Evolutionary conservation across 805 yeast species (phyloP), one percentile per base, ranked within the genome.

Genomic region (Komagataella ulmi): DNA sequence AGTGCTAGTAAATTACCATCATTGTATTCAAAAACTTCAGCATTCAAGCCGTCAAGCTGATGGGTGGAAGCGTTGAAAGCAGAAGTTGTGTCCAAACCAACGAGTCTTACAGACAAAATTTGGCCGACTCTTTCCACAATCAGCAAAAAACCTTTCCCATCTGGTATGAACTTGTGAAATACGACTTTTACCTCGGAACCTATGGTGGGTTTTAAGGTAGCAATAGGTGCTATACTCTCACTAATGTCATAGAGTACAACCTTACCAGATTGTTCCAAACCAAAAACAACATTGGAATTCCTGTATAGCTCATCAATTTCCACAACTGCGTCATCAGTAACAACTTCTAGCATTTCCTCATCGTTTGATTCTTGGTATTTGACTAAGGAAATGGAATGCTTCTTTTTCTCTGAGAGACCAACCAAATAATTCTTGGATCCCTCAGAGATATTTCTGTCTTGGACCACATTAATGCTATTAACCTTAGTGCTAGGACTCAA

Each of bases 401-500:
- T 68, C 52, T 62, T 66, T 54, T 73, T 61, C 50, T 70, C 74
- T 7, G 64, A 62, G 17, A 65, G 50, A 2, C 70, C 69, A 7
- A 66, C 61, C 4, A 63, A 69, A 57, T 66, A 64, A n/a, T 55
- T 59, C 19, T 58, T 62, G 49, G 57, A 52, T 5, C 53, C 56
- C 49, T 52, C 62, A n/a, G 64, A 58, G n/a, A 2, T 14, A 7
- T 47, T 49, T 14, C 17, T 6, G 14, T 18, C 7, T 17, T 17
- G 30, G 40, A 40, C 44, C 21, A 47, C 51, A 50, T 62, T 80
- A 65, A 78, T 59, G 48, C 72, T 61, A 48, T 72, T 71, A 18
- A 76, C 72, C 2, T 64, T 54, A 17, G 74, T 64, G 24, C 69
- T 66, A 6, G 82, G 82, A 17, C 78, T 69, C 48, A 78, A 65